Evolutionary conservation across 345 rosid genomes (phyloP), one percentile per base, ranked within the genome.

Genomic region (Firmiana major): DNA sequence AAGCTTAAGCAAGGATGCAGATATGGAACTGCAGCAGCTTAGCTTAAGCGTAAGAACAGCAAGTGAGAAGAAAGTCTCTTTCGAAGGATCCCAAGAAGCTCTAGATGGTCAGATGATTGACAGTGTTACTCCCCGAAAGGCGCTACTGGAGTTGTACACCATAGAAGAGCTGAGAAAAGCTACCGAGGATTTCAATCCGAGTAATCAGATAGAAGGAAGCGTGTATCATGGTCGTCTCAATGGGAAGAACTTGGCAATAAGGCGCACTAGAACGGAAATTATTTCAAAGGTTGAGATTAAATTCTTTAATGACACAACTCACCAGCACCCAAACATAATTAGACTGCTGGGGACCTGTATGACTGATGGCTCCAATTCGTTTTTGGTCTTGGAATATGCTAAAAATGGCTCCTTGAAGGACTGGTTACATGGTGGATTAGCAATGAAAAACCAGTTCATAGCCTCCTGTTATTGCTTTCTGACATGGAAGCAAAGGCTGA

Each of bases 351-450:
- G 97, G 59, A 85, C 90, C 17, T 90, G 94, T 82, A 75, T 85
- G 34, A 81, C 76, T 49, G 90, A 89, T n/a, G 81, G 76, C 12
- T 72, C 82, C 49, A 81, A 73, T 22, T 85, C 90, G 38, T 91
- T 76, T 79, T 72, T 94, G 21, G 93, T 92, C n/a, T 89, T 89
- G 22, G 98, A 94, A 86, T 91, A 90, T 42, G 98, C 96, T 0
- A 88, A 85, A 85, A 94, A 94, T 54, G 98, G 97, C n/a, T 91
- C 97, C 17, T 78, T 94, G 57, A 91, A 88, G 84, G 98, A 94
- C 13, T 94, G 98, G 98, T 80, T 94, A 55, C 98, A 91, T 42
- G 90, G 97, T n/a, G 97, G 97, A 49, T 84, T 94, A 71, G 98
- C 97, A 3, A 89, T 94, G 81, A 94, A 94, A 88, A 94, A 87